Evolutionary conservation across 2,329 filamentous ascomycete genomes (phyloP), one percentile per base, ranked within the genome.

Genomic region (Fusarium lyarnte): DNA sequence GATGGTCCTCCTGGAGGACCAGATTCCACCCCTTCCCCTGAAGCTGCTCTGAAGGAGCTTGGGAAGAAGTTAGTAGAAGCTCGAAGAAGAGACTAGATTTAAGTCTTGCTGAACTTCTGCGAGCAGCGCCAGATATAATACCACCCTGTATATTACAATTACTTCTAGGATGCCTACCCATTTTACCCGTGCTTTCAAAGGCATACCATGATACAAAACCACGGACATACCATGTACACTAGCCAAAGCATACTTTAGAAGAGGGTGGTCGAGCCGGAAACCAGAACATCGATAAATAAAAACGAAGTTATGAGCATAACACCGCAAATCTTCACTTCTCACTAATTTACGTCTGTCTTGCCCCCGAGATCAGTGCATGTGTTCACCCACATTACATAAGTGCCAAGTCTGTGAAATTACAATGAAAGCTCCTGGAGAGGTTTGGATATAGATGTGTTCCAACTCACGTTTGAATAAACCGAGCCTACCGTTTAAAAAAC

Each of bases 201-300:
- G 36, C 31, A 42, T 42, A 10, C 38, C 29, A 65, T 36, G 53
- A 58, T 53, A 57, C 27, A 45, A 27, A 33, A 33, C 57, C 27
- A 29, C 43, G 31, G n/a, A 31, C n/a, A 53, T 39, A 27, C 29
- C 42, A 58, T 76, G 63, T 75, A 75, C 53, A 70, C 42, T 67
- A 75, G 49, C 51, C 54, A 62, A 57, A 58, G 43, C 38, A 47
- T 13, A 59, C 58, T 35, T 49, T 43, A 25, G 17, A 45, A 23
- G 10, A 19, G 23, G 13, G 39, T 25, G 35, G 57, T 36, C 43
- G 23, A 25, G 25, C 43, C 21, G 17, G 25, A 52, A 27, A 12
- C 33, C 17, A 25, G 13, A 25, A 17, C 19, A 52, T 19, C 31
- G 25, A 68, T 41, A 23, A 42, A 42, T n/a, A 17, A 41, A 38